phyloP scores from a whole-genome alignment of 306 rosid species.

The Comarum palustre region DNA sequence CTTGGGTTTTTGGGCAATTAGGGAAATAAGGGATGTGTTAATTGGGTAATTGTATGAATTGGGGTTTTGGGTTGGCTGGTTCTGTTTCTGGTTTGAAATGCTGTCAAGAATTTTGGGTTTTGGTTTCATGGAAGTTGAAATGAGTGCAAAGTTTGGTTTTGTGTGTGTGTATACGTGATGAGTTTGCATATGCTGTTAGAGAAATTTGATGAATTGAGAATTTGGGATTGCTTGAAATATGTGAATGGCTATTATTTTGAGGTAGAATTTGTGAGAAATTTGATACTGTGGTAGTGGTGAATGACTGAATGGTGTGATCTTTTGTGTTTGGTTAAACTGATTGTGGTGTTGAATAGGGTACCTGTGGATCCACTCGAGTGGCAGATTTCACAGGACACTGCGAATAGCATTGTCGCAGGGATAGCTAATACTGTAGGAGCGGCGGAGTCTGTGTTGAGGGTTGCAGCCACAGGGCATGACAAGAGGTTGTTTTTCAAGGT shows the following conservation, averaged over 20 bases:
- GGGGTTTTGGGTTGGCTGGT: not conserved
- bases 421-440: conserved; percentile 88
- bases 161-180: not conserved
- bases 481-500: conserved; percentile 89
- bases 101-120: not conserved
- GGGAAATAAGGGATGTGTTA: not conserved
- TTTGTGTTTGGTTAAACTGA: not conserved
- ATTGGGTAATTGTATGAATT: conserved; percentile 4
- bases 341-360: conserved; percentile 44
- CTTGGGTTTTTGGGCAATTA: conserved; percentile 5
- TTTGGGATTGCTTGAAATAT: not conserved
- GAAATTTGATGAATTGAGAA: conserved; percentile 2
- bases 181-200: not conserved
- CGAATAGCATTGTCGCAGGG: conserved; percentile 66
- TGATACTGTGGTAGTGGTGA: not conserved
- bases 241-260: not conserved
- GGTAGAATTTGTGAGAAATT: not conserved
- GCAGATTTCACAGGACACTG: conserved; percentile 92
- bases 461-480: conserved; percentile 95
- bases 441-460: conserved; percentile 89
- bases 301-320: not conserved
- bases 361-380: conserved; percentile 96
- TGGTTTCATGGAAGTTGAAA: not conserved
- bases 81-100: not conserved
- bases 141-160: not conserved